Evolutionary conservation across 2,329 filamentous ascomycete species (phyloP).

Genomic region (Botrytis galanthina): DNA sequence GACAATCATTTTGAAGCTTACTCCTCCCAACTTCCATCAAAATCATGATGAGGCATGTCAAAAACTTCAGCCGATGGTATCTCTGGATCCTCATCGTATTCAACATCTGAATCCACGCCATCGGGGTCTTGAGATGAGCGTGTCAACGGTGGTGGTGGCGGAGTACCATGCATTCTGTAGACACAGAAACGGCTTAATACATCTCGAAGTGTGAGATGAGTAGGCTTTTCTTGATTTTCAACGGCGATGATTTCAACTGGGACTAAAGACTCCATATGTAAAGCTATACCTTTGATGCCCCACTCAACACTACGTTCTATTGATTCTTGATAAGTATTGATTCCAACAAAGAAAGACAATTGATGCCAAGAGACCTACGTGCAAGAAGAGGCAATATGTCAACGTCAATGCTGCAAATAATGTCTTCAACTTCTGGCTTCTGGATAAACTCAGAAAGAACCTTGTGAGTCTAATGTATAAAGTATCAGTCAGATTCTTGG

Average conservation of each 20-base stretch:
- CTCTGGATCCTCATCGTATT: constrained; percentile 6
- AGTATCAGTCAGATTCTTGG: not conserved
- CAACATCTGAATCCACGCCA: not conserved
- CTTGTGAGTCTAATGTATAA: not conserved
- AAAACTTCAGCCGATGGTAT: constrained; percentile 31
- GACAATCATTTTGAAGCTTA: constrained; percentile 16
- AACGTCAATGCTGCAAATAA: not conserved
- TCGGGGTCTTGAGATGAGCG: not conserved
- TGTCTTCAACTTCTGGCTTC: not conserved
- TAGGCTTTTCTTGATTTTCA: not conserved
- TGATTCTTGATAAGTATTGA: not conserved
- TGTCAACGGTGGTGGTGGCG: not conserved
- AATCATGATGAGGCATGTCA: constrained; percentile 31
- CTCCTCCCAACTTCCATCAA: constrained; percentile 35
- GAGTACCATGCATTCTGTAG: constrained; percentile 6
- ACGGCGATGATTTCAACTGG: not conserved
- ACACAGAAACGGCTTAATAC: constrained; percentile 1
- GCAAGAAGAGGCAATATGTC: constrained; percentile 12
- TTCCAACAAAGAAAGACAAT: not conserved
- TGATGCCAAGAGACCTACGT: not conserved
- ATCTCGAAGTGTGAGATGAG: not conserved
- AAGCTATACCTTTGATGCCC: not conserved
- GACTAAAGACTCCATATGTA: not conserved
- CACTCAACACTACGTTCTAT: not conserved
- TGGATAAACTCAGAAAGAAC: not conserved